Percentiles rank a stretch among this genome's conserved stretches.
Conservation (phyloP, 371 early-diverging fungal species). For the Haplosporangium sp. region DNA sequence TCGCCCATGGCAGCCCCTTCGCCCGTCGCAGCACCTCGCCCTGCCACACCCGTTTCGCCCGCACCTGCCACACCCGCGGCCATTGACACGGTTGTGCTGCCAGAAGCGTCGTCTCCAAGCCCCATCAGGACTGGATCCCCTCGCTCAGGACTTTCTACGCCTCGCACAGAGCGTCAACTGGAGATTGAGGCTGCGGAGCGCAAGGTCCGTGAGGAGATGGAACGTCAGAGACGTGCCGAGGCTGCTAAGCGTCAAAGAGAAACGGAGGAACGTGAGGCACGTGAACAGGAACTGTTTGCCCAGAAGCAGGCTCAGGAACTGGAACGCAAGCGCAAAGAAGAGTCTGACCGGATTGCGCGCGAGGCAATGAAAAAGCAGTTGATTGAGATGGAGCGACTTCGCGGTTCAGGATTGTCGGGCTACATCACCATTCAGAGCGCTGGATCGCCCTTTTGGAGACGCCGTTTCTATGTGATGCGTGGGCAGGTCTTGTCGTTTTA, state of each 20-base stretch:
- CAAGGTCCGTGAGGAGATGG: slow-evolving; percentile 23
- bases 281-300: slow-evolving; percentile 38
- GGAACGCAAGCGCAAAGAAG: slow-evolving; percentile 46
- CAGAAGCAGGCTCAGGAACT: slow-evolving; percentile 43
- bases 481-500: slow-evolving; percentile 57
- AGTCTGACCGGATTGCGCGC: slow-evolving; percentile 45
- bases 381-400: slow-evolving; percentile 45
- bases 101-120: slow-evolving; percentile 6
- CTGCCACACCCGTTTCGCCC: slow-evolving; percentile 54
- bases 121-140: slow-evolving; percentile 32
- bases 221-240: slow-evolving; percentile 26
- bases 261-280: slow-evolving; percentile 50
- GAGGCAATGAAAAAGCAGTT: slow-evolving; percentile 53
- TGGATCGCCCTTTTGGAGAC: slow-evolving; percentile 62
- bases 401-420: slow-evolving; percentile 51
- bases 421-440: slow-evolving; percentile 58
- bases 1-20: slow-evolving; percentile 25
- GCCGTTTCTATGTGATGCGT: slow-evolving; percentile 62
- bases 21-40: slow-evolving; percentile 40
- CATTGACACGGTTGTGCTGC: slow-evolving; percentile 26
- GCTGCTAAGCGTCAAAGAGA: slow-evolving; percentile 43
- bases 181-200: slow-evolving; percentile 47
- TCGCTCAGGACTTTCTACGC: slow-evolving; percentile 11
- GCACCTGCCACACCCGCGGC: slow-evolving; percentile 19
- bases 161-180: slow-evolving; percentile 36